A percentile compares a stretch with the other conserved stretches of the same genome.
phyloP scores from a whole-genome alignment of 495 filamentous ascomycete species.

The Neurospora pannonica region DNA sequence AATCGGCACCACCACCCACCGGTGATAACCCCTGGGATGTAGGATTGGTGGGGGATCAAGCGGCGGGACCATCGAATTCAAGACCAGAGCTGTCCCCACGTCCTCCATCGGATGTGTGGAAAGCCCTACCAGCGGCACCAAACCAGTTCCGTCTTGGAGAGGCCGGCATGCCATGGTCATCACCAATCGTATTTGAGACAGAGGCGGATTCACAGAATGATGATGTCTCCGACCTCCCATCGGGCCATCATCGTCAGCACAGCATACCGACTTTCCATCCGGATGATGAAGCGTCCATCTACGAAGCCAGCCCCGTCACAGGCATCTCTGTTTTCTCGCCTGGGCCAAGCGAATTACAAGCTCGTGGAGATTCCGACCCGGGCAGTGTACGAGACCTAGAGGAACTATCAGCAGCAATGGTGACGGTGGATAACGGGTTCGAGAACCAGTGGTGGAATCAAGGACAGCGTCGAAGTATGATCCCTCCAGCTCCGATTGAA shows the following conservation, averaged over 20 bases:
- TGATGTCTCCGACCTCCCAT: not conserved
- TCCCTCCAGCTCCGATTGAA: not conserved
- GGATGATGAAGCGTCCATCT: slow-evolving; percentile 3
- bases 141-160: slow-evolving; percentile 35
- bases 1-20: slow-evolving; percentile 35
- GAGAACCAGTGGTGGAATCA: slow-evolving; percentile 45
- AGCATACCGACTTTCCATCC: not conserved
- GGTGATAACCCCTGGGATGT: slow-evolving; percentile 35
- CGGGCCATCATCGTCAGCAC: not conserved
- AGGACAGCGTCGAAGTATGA: slow-evolving; percentile 20
- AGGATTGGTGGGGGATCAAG: slow-evolving; percentile 5
- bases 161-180: slow-evolving; percentile 35
- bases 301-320: slow-evolving; percentile 11
- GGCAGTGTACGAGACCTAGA: slow-evolving; percentile 32
- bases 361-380: slow-evolving; percentile 1
- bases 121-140: slow-evolving; percentile 31
- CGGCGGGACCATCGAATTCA: not conserved
- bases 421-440: slow-evolving; percentile 46
- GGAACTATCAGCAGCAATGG: slow-evolving; percentile 42
- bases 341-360: not conserved
- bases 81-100: not conserved
- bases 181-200: slow-evolving; percentile 22
- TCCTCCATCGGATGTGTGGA: slow-evolving; percentile 16
- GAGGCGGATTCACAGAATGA: slow-evolving; percentile 10
- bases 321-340: slow-evolving; percentile 23